Evolutionary conservation across 108 stramenopile genomes (phyloP).

Genomic region (Nitzschia sp.): DNA sequence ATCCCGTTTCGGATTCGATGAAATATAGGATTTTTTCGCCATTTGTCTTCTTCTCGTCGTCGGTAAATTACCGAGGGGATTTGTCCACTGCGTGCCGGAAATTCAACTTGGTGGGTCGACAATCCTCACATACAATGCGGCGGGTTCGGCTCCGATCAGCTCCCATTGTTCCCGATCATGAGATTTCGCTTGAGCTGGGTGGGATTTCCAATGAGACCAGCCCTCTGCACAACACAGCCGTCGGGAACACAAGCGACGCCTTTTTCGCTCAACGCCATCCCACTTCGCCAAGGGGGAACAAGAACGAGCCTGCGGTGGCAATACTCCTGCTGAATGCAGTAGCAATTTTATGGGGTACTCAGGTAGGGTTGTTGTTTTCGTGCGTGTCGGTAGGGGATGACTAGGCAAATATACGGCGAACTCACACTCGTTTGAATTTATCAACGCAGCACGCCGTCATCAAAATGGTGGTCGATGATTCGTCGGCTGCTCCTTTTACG

Average conservation of each 20-base stretch:
- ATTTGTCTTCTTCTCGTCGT: not conserved
- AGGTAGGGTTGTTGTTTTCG: not conserved
- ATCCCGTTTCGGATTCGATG: too few species aligned
- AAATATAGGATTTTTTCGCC: not conserved
- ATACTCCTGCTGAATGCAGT: constrained; percentile 66
- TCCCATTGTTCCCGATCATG: not conserved
- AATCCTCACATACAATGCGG: not conserved
- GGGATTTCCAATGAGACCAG: not conserved
- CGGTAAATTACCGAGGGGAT: not conserved
- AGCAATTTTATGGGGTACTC: constrained; percentile 84
- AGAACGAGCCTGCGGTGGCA: not conserved
- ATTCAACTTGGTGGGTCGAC: too few species aligned
- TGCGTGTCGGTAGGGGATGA: too few species aligned
- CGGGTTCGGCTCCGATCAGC: not conserved
- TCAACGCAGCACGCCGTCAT: constrained; percentile 81
- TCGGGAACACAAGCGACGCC: not conserved
- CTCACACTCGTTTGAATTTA: too few species aligned
- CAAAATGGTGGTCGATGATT: constrained; percentile 67
- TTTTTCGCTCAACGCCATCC: not conserved
- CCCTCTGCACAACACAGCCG: not conserved
- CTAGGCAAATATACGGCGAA: too few species aligned
- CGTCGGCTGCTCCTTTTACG: constrained; percentile 59
- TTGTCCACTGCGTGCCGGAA: too few species aligned
- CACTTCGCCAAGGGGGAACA: not conserved
- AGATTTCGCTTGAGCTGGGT: not conserved